A percentile compares a stretch with the other conserved stretches of the same genome.
Evolutionary conservation across 805 yeast genomes (phyloP).

Genomic region (Tanozyma kutaoensis): DNA sequence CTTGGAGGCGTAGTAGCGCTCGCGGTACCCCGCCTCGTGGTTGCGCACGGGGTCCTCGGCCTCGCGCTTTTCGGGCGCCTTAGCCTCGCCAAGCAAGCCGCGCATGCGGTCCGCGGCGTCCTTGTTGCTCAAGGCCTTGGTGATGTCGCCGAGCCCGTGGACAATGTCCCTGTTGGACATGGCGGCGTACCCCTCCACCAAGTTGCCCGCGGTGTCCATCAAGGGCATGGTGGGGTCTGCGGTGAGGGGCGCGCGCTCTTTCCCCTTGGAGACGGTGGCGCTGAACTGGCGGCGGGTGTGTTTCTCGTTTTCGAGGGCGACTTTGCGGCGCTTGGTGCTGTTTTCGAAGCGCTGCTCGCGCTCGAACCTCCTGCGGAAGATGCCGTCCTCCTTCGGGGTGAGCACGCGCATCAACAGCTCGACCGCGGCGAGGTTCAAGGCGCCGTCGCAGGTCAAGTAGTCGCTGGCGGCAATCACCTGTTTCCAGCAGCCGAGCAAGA

Average conservation of each 20-base stretch:
- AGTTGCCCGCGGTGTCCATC: slow-evolving; percentile 61
- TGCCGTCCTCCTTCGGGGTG: slow-evolving; percentile 63
- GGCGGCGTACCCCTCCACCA: slow-evolving; percentile 51
- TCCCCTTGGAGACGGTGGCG: slow-evolving; percentile 52
- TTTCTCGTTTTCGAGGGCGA: slow-evolving; percentile 32
- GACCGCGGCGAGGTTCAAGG: slow-evolving; percentile 60
- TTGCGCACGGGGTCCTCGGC: slow-evolving; percentile 36
- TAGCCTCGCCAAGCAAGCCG: too few relatives aligned
- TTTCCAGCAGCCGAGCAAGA: slow-evolving; percentile 76
- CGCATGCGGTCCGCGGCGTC: slow-evolving; percentile 53
- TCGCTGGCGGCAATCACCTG: slow-evolving; percentile 48
- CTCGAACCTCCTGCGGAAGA: slow-evolving; percentile 58
- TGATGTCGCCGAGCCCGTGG: slow-evolving; percentile 43
- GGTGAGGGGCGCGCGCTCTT: slow-evolving; percentile 60
- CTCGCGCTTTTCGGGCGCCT: slow-evolving; percentile 25
- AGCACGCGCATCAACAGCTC: slow-evolving; percentile 54
- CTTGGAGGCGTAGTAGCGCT: slow-evolving; percentile 68
- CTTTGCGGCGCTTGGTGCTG: slow-evolving; percentile 43
- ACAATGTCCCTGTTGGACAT: slow-evolving; percentile 63
- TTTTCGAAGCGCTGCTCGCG: slow-evolving; percentile 60
- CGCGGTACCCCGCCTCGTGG: slow-evolving; percentile 80
- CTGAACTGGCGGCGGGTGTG: slow-evolving; percentile 29
- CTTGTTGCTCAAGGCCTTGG: slow-evolving; percentile 58
- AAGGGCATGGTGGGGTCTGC: slow-evolving; percentile 67
- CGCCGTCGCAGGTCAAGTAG: slow-evolving; percentile 86